These are phyloP conservation scores for Cardamine occulta DNA, from an alignment of 345 rosid species.

Conservation along the genomic window DNA sequence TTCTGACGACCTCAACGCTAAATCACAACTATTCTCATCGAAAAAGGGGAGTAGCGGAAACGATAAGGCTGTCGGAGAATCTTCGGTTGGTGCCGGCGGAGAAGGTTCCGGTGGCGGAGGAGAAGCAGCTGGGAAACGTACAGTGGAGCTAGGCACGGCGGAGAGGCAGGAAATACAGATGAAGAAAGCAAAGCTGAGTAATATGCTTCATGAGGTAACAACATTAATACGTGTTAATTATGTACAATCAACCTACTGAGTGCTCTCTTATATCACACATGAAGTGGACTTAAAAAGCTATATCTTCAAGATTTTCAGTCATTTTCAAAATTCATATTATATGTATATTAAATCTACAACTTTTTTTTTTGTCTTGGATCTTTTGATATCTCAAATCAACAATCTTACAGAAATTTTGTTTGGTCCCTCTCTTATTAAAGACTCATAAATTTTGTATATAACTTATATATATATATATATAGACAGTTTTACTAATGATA, in stretches of 20 bases:
- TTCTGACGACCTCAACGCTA: constrained; percentile 41
- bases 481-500: constrained; percentile 1
- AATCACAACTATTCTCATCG: constrained; percentile 38
- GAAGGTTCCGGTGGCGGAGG: constrained; percentile 53
- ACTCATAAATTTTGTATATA: not conserved
- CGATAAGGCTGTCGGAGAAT: constrained; percentile 57
- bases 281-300: constrained; percentile 35
- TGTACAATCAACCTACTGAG: constrained; percentile 17
- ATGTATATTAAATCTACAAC: constrained; percentile 14
- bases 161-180: constrained; percentile 99
- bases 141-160: constrained; percentile 66
- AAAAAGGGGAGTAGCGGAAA: constrained; percentile 53
- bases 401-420: constrained; percentile 21
- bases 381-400: constrained; percentile 20
- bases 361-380: not conserved
- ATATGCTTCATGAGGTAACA: constrained; percentile 93
- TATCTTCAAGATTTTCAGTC: constrained; percentile 26
- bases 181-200: constrained; percentile 90
- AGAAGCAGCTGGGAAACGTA: constrained; percentile 56
- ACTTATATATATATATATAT: not conserved
- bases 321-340: constrained; percentile 38
- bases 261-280: constrained; percentile 40
- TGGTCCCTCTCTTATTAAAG: constrained; percentile 14
- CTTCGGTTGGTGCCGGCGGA: constrained; percentile 48
- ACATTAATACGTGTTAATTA: constrained; percentile 28